Conservation (phyloP, 2,329 filamentous ascomycete genomes). For the Endoconidiophora laricicola region DNA sequence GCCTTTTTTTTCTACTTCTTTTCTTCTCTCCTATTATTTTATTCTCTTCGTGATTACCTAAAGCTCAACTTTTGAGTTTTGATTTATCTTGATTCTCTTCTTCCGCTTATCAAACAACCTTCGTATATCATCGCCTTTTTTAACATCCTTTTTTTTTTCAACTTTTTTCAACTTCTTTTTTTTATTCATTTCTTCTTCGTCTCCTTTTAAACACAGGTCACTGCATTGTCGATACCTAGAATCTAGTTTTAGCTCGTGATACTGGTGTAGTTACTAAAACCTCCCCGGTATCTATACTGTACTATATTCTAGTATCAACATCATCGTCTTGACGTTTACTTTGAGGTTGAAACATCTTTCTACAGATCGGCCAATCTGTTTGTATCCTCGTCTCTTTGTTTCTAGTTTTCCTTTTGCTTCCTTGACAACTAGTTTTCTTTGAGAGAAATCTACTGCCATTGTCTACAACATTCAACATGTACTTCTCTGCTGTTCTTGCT, state of each 20-base stretch:
- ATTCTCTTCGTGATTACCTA: not conserved
- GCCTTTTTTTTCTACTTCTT: not conserved
- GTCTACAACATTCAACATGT: slow-evolving; percentile 1
- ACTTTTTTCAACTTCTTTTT: not conserved
- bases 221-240: too few relatives aligned
- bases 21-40: not conserved
- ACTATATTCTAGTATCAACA: too few relatives aligned
- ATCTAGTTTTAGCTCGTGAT: too few relatives aligned
- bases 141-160: not conserved
- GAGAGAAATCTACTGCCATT: too few relatives aligned
- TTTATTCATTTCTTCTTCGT: not conserved
- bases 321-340: not conserved
- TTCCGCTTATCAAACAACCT: not conserved
- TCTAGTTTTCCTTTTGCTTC: not conserved
- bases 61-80: slow-evolving; percentile 1
- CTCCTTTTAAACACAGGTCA: too few relatives aligned
- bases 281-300: too few relatives aligned
- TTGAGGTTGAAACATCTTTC: not conserved
- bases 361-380: slow-evolving; percentile 9
- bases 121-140: not conserved
- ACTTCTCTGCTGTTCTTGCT: slow-evolving; percentile 8
- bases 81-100: not conserved
- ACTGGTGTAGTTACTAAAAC: too few relatives aligned
- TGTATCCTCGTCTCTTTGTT: too few relatives aligned
- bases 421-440: not conserved